Conservation (phyloP, 225 moss, liverwort and hornwort genomes). For the Marchantia paleacea region DNA sequence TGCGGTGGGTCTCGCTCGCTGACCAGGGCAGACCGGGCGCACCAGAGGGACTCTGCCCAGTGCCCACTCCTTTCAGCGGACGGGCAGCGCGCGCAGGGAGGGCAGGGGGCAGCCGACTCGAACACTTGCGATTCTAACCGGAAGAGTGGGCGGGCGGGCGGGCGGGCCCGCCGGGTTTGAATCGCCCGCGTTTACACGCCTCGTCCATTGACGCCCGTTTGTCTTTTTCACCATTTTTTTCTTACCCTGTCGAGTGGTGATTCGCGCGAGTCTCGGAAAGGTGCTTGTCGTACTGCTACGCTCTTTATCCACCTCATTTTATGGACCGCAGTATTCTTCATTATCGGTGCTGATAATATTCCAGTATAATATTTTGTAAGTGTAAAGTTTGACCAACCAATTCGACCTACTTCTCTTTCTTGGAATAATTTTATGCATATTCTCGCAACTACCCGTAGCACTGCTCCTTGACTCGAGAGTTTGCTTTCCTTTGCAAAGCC, state of each 20-base stretch:
- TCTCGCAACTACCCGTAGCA: no score
- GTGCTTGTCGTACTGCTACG: background rate
- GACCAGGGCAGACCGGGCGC: no score
- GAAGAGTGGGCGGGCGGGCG: background rate
- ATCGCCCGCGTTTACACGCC: background rate
- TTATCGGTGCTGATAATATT: background rate
- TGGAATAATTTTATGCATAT: no score
- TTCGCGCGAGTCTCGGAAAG: background rate
- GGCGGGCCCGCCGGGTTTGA: constrained; percentile 6
- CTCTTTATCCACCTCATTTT: background rate
- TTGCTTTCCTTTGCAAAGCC: no score
- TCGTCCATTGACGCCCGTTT: background rate
- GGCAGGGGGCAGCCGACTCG: background rate
- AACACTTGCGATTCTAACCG: background rate
- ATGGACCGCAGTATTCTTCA: background rate
- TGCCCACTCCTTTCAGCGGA: background rate
- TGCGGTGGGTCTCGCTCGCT: background rate
- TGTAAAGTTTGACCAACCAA: background rate
- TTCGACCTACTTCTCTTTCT: no score
- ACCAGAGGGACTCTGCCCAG: background rate
- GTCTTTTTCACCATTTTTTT: background rate
- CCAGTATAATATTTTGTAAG: no score
- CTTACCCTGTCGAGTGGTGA: background rate
- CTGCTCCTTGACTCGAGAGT: no score
- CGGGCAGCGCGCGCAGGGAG: background rate